Conservation (phyloP, 345 rosid species). For the Citrus inodora region DNA sequence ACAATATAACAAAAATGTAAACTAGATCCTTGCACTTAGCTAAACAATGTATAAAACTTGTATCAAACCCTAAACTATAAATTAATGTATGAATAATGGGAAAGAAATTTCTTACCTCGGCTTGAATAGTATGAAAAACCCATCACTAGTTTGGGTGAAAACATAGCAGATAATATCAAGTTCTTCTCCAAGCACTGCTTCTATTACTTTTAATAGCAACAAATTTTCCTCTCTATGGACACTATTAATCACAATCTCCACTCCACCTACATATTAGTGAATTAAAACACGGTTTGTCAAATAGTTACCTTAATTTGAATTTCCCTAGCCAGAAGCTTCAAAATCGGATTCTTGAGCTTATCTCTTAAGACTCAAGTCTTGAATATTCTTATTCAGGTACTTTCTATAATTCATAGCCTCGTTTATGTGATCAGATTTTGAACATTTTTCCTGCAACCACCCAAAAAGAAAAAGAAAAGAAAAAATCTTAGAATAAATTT, state of each 20-base stretch:
- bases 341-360: conserved; percentile 13
- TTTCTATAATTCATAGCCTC: conserved; percentile 46
- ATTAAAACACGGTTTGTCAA: conserved; percentile 9
- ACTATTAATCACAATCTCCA: conserved; percentile 24
- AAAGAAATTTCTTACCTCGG: conserved; percentile 25
- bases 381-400: conserved; percentile 24
- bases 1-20: background rate
- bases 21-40: background rate
- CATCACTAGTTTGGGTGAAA: conserved; percentile 18
- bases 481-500: conserved; percentile 13
- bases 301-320: background rate
- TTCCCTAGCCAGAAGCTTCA: background rate
- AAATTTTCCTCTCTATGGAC: conserved; percentile 15
- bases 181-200: conserved; percentile 25
- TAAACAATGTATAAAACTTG: background rate
- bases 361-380: conserved; percentile 30
- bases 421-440: conserved; percentile 35
- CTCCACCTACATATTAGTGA: conserved; percentile 11
- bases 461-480: background rate
- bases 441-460: conserved; percentile 48
- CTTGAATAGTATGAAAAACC: conserved; percentile 17
- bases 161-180: conserved; percentile 22
- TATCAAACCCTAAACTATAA: background rate
- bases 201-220: conserved; percentile 25
- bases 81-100: background rate